phyloP scores from a whole-genome alignment of 2,329 filamentous ascomycete genomes.

The Tolypocladium sp. region DNA sequence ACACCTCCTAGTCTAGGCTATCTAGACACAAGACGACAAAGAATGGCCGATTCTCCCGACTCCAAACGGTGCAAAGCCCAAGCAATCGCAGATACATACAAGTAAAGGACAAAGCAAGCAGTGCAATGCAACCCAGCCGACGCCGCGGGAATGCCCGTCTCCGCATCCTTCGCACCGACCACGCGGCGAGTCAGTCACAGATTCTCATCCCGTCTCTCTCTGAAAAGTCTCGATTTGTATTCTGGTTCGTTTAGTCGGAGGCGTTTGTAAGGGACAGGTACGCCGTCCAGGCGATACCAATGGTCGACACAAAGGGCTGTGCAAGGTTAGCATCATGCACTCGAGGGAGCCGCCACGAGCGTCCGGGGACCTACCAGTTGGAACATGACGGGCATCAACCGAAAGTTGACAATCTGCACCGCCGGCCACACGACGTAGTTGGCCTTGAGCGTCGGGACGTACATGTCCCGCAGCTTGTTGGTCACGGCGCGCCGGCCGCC shows the following conservation, averaged over 20 bases:
- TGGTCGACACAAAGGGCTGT: constrained; percentile 87
- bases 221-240: not conserved
- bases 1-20: too few species aligned
- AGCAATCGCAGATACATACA: not conserved
- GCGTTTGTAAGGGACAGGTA: constrained; percentile 91
- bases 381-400: constrained; percentile 88
- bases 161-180: not conserved
- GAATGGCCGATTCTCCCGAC: constrained; percentile 1
- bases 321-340: constrained; percentile 3
- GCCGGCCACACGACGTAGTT: constrained; percentile 94
- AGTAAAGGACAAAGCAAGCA: not conserved
- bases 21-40: not conserved
- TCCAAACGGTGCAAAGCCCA: constrained; percentile 6
- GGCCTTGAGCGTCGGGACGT: constrained; percentile 85
- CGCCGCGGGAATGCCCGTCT: not conserved
- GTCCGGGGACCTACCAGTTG: constrained; percentile 59
- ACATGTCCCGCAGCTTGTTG: constrained; percentile 88
- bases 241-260: constrained; percentile 48
- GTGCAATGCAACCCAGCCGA: not conserved
- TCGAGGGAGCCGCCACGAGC: not conserved
- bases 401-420: constrained; percentile 95
- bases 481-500: constrained; percentile 71
- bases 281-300: constrained; percentile 96
- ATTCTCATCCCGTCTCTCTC: not conserved
- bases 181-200: not conserved